Evolutionary conservation across 805 yeast genomes (phyloP), one percentile per base, ranked within the genome.

Genomic region (Grigorovia transvaalensis): DNA sequence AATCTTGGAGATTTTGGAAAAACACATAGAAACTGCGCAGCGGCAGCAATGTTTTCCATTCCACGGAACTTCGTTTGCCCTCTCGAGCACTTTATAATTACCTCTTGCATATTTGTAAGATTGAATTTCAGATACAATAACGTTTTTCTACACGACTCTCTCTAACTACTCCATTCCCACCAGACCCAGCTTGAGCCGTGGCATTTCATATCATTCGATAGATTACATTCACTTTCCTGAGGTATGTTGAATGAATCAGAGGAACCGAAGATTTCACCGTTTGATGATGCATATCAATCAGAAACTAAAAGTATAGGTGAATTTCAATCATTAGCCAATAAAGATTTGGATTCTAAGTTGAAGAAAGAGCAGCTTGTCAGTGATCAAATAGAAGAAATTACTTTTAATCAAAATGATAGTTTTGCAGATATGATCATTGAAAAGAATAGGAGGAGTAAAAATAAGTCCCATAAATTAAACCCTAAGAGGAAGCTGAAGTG

Each of bases 361-460:
- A 33, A 13, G 4, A 33, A 33, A 33, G 4, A 23, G 27, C 27
- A 13, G 8, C 4, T 33, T 9, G 12, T 9, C 38, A 33, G 4
- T 33, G 38, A 38, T 38, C n/a, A 38, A 15, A 38, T n/a, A 7
- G 42, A 3, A 38, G 42, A 38, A 38, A 5, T 12, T 30, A 15
- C 46, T 23, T 23, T 27, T 9, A 17, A 27, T 12, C 29, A 13
- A 15, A 44, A 44, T 15, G n/a, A 44, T 20, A 44, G 15, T 44
- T 23, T 6, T 15, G 9, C 23, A 43, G 29, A 43, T n/a, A 44
- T 4, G n/a, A 38, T 9, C 13, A 12, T 50, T 93, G 96, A 96
- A 54, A 90, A 96, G 3, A 88, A 83, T 58, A 77, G 96, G 59
- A 77, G 96, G 59, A 78, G 80, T 60, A 79, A 79, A 53, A 76